A percentile compares a stretch with the other conserved stretches of the same genome.
Conservation (phyloP, 148 eudicot species). For the Diospyros kaki region DNA sequence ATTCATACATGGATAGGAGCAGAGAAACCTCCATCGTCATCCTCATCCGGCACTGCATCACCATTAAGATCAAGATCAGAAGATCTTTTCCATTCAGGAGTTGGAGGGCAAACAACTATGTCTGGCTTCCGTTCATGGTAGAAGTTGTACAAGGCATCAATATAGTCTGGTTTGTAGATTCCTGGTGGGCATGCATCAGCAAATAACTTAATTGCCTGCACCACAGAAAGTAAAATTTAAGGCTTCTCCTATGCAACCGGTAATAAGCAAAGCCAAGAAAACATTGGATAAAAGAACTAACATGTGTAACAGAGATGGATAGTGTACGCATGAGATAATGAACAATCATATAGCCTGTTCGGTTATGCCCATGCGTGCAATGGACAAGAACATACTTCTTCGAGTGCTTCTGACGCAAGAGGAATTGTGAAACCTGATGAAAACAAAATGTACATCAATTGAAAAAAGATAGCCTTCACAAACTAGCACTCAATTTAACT, state of each 20-base stretch:
- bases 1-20: constrained; percentile 51
- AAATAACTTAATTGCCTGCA: constrained; percentile 80
- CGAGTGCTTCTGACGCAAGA: constrained; percentile 58
- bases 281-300: constrained; percentile 19
- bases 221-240: constrained; percentile 2
- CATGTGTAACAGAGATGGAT: constrained; percentile 79
- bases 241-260: constrained; percentile 4
- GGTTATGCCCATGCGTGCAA: constrained; percentile 98
- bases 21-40: constrained; percentile 58
- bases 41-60: constrained; percentile 83
- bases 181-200: constrained; percentile 87
- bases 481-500: neutral
- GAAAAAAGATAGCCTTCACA: neutral
- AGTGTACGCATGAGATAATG: constrained; percentile 87
- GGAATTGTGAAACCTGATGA: constrained; percentile 67
- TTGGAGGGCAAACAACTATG: constrained; percentile 70
- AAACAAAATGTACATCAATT: neutral
- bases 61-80: constrained; percentile 93
- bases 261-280: constrained; percentile 4
- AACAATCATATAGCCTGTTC: constrained; percentile 95
- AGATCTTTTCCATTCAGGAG: constrained; percentile 95
- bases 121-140: constrained; percentile 88
- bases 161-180: constrained; percentile 88
- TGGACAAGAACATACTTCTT: constrained; percentile 82
- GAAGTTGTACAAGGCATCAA: constrained; percentile 74